A percentile compares a stretch with the other conserved stretches of the same genome.
These are phyloP conservation scores for Colletotrichum phormii DNA, from an alignment of 2,329 filamentous ascomycete species.

Conservation along the genomic window DNA sequence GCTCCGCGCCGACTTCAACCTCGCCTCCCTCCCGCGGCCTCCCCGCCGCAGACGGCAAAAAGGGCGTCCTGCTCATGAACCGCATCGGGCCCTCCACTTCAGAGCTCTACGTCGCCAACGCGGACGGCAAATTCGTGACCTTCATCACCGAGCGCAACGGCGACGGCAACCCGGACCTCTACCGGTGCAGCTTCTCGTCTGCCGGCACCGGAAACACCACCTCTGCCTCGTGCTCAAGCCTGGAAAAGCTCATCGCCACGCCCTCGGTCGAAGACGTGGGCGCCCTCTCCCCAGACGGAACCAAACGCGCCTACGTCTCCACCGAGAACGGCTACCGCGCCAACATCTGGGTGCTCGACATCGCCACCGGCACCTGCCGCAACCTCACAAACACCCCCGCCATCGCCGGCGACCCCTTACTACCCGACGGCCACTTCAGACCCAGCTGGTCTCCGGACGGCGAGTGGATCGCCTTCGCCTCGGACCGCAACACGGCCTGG, in stretches of 20 bases:
- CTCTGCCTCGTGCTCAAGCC: neutral
- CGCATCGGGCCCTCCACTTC: slow-evolving; percentile 23
- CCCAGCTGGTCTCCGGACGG: slow-evolving; percentile 30
- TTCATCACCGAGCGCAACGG: slow-evolving; percentile 28
- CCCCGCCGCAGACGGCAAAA: slow-evolving; percentile 27
- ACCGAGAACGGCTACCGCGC: slow-evolving; percentile 24
- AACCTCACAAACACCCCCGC: slow-evolving; percentile 28
- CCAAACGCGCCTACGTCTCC: slow-evolving; percentile 17
- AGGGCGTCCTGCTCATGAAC: slow-evolving; percentile 30
- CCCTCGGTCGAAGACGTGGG: slow-evolving; percentile 27
- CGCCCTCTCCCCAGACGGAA: slow-evolving; percentile 7
- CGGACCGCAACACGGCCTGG: slow-evolving; percentile 27
- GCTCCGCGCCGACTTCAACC: slow-evolving; percentile 18
- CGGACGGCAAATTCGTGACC: slow-evolving; percentile 18
- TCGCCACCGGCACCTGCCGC: slow-evolving; percentile 15
- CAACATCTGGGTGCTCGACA: slow-evolving; percentile 24
- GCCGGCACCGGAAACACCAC: neutral
- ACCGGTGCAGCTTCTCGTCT: slow-evolving; percentile 15
- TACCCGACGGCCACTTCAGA: slow-evolving; percentile 20
- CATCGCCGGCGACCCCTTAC: slow-evolving; percentile 9
- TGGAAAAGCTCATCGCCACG: slow-evolving; percentile 23
- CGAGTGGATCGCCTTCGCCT: slow-evolving; percentile 23
- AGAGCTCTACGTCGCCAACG: slow-evolving; percentile 29
- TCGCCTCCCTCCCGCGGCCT: slow-evolving; percentile 18
- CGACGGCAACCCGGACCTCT: slow-evolving; percentile 28